Evolutionary conservation across 2,329 filamentous ascomycete species (phyloP), one percentile per base, ranked within the genome.

Genomic region (Chaetomiaceae sp.): DNA sequence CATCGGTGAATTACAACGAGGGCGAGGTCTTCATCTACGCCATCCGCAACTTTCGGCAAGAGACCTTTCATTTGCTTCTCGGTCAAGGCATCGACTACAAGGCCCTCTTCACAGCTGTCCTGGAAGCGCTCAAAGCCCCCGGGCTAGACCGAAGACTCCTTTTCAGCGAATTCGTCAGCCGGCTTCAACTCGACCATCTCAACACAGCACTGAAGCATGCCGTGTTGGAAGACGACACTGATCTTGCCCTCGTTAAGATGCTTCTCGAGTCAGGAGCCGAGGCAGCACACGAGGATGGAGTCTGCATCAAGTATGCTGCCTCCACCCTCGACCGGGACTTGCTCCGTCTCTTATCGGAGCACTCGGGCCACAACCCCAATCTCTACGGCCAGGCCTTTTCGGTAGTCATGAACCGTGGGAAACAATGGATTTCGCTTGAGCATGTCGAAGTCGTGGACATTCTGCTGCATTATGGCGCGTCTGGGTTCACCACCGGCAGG

Each of bases 1-100:
- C 56, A 9, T 60, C 58, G 2, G 59, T 62, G 9, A 61, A 64
- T 35, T 58, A 60, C 50, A 62, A 63, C 48, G 57, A 58, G 21
- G 62, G 62, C 2, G 59, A 64, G 23, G 58, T 56, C n/a, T 61
- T 62, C 30, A 49, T 58, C 4, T 54, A 56, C 21, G 58, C 61
- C n/a, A 56, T 62, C 23, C 54, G 57, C 1, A 60, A 56, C 21
- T 57, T 58, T 38, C 56, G 55, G 4, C 40, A 44, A 5, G 58
- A 60, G 5, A 50, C 52, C 4, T 58, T 63, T 17, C 57, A 51
- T 6, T 40, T 63, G 7, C 56, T 63, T 4, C 56, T 63, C 17
- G 47, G 48, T 23, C 58, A 63, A 35, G 52, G 51, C 3, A 53
- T 57, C 2, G 50, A 41, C 9, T 58, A 61, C 46, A 55, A 60